These are phyloP conservation scores for Russula dissimulans DNA, from an alignment of 768 basidiomycete species.

Conservation along the genomic window DNA sequence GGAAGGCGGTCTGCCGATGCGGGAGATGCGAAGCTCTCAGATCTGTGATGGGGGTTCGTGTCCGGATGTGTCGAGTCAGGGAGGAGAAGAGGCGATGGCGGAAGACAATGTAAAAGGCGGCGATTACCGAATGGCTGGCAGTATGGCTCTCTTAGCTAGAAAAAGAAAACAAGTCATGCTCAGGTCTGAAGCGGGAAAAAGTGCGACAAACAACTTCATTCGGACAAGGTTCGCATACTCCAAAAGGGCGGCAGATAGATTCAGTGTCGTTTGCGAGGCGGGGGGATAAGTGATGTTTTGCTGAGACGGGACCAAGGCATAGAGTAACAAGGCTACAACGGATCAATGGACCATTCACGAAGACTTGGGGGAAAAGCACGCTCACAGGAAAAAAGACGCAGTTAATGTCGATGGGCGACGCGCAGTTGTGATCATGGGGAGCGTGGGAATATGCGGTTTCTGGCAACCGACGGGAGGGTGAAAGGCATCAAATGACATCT, in stretches of 20 bases:
- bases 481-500: background rate
- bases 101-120: constrained; percentile 76
- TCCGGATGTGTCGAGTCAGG: constrained; percentile 13
- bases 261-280: constrained; percentile 15
- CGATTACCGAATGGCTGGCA: constrained; percentile 96
- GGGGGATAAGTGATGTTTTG: background rate
- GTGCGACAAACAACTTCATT: constrained; percentile 29
- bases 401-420: background rate
- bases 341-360: background rate
- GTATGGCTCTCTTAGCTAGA: constrained; percentile 75
- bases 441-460: constrained; percentile 12
- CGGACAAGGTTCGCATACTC: constrained; percentile 36
- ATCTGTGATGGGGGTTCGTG: constrained; percentile 5
- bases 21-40: constrained; percentile 22
- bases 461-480: background rate
- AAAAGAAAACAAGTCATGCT: constrained; percentile 4
- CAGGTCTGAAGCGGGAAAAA: background rate
- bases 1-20: background rate
- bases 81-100: constrained; percentile 1
- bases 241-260: constrained; percentile 22
- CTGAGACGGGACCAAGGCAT: constrained; percentile 6
- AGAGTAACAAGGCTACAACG: constrained; percentile 3
- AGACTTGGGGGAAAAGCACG: too few relatives aligned
- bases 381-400: constrained; percentile 9
- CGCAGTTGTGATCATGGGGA: constrained; percentile 1